Evolutionary conservation across 2,329 filamentous ascomycete genomes (phyloP).

Genomic region (Pseudodiploospora longispora): DNA sequence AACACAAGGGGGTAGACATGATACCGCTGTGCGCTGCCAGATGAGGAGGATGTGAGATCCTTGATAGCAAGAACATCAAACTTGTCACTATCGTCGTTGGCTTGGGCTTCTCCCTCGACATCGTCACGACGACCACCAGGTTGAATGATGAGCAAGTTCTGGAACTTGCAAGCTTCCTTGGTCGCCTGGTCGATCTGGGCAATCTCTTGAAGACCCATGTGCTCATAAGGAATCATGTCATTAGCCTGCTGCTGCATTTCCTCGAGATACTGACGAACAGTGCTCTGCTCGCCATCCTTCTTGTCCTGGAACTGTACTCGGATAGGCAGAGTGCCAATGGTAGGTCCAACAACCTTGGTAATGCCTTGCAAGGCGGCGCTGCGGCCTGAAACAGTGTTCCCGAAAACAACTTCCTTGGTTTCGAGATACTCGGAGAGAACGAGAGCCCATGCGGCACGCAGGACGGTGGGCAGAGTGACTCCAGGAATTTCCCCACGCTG

Average conservation of each 20-base stretch:
- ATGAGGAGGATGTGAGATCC: not conserved
- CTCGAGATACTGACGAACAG: not conserved
- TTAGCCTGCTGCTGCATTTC: not conserved
- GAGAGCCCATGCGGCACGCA: slow-evolving; percentile 16
- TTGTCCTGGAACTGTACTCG: not conserved
- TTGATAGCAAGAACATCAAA: not conserved
- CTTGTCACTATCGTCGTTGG: not conserved
- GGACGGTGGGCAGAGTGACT: slow-evolving; percentile 1
- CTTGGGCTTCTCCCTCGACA: not conserved
- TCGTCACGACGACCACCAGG: not conserved
- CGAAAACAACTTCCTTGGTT: slow-evolving; percentile 18
- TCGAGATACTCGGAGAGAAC: slow-evolving; percentile 26
- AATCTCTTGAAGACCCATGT: slow-evolving; percentile 3
- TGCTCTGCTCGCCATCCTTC: no score
- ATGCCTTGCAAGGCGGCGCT: slow-evolving; percentile 13
- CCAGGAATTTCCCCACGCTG: not conserved
- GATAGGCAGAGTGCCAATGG: slow-evolving; percentile 16
- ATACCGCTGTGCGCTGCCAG: no score
- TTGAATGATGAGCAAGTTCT: slow-evolving; percentile 1
- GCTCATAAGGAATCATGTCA: slow-evolving; percentile 1
- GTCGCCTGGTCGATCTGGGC: not conserved
- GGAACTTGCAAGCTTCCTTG: not conserved
- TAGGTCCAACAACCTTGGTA: slow-evolving; percentile 14
- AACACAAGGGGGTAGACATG: not conserved
- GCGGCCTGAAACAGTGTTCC: slow-evolving; percentile 11